phyloP scores from a whole-genome alignment of 306 rosid species.

The Cotoneaster glaucophyllus region DNA sequence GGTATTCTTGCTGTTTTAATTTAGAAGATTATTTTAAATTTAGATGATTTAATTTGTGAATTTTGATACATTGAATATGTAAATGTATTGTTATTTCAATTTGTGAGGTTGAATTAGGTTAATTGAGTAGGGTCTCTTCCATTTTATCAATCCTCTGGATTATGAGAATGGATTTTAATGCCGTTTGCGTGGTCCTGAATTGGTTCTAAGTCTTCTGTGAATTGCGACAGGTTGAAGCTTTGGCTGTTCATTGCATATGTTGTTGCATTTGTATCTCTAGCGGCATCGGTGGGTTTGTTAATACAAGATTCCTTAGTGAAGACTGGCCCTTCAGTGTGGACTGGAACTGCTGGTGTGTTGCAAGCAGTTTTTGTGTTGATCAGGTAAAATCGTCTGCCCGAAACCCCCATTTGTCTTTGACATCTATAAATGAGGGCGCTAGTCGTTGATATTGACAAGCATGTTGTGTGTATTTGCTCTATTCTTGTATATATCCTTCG shows the following conservation, averaged over 20 bases:
- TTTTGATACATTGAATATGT: not conserved
- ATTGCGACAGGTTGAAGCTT: conserved; percentile 74
- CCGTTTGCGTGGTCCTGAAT: not conserved
- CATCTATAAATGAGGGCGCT: not conserved
- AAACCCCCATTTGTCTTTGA: not conserved
- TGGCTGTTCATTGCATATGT: conserved; percentile 99
- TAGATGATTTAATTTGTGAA: not conserved
- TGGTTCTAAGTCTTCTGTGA: conserved; percentile 17
- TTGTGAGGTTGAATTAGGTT: not conserved
- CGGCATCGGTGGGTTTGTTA: conserved; percentile 90
- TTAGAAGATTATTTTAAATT: too few relatives aligned
- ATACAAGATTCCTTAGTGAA: conserved; percentile 83
- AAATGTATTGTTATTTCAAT: not conserved
- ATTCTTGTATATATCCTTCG: not conserved
- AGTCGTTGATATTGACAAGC: not conserved
- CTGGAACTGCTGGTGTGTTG: conserved; percentile 92
- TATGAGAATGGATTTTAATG: not conserved
- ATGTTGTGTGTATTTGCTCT: not conserved
- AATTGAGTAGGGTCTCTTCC: not conserved
- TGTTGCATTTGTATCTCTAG: conserved; percentile 91
- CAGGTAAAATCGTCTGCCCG: conserved; percentile 41
- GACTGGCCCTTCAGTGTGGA: conserved; percentile 86
- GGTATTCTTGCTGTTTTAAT: too few relatives aligned
- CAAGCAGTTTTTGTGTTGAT: conserved; percentile 83
- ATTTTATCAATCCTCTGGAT: not conserved